Evolutionary conservation across 495 filamentous ascomycete genomes (phyloP), one percentile per base, ranked within the genome.

Genomic region (Penicillium coprophilum): DNA sequence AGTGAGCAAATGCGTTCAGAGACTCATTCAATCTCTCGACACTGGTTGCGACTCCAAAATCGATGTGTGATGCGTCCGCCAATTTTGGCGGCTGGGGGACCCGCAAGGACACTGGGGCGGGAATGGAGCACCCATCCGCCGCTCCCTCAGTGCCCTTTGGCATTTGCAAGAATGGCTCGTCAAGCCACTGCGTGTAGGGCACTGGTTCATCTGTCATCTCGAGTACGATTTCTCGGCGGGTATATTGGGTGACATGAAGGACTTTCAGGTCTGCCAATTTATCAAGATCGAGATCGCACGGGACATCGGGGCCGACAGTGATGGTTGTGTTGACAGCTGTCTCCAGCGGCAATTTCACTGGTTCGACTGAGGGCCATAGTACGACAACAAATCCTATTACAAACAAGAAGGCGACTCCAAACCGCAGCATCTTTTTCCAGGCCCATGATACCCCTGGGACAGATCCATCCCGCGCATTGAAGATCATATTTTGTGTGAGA

Each of bases 41-140:
- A 7, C 75, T 79, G 15, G 85, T 86, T 2, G 85, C 81, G 1
- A 89, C 79, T 56, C 84, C 86, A 57, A 87, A 84, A 45, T 84
- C 71, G 40, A 87, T 71, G 50, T 76, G 64, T 6, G 82, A 83
- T 8, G 78, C 82, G 59, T 83, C 77, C 17, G 67, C 53, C 53
- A 65, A 60, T 39, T 62, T 65, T 4, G 74, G 70, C 0, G 62
- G 63, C 10, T 45, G 38, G 8, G 75, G 68, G 1, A 78, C 69
- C 27, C 69, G 49, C 17, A 80, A 46, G 3, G 66, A 54, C 3
- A 81, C 44, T 10, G 75, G 75, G 4, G 50, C 45, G 4, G 68
- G 58, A 20, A 74, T 69, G 21, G 68, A 59, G 58, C 74, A 75
- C 49, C 70, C 67, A 38, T 73, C 67, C 58, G 61, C 69, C 58